Conservation (phyloP, 2,329 filamentous ascomycete species). For the Paraphaeosphaeria sporulosa region DNA sequence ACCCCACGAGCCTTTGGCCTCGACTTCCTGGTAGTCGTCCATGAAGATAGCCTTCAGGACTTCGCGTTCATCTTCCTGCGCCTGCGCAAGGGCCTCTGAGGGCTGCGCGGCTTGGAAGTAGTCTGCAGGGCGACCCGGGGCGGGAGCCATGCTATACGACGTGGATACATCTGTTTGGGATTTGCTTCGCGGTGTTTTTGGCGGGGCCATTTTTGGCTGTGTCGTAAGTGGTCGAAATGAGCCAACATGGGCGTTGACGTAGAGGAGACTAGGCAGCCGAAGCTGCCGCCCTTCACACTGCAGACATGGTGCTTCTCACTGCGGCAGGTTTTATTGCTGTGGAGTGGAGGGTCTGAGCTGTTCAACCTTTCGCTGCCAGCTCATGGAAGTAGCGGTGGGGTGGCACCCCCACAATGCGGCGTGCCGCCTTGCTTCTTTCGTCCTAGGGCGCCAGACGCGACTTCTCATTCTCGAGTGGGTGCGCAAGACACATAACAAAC, state of each 20-base stretch:
- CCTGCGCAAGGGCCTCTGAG: slow-evolving; percentile 75
- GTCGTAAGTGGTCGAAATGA: slow-evolving; percentile 42
- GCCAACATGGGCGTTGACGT: slow-evolving; percentile 43
- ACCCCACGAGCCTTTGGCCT: slow-evolving; percentile 82
- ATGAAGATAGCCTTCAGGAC: slow-evolving; percentile 87
- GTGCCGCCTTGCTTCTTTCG: slow-evolving; percentile 5
- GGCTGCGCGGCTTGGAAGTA: slow-evolving; percentile 46
- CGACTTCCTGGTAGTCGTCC: slow-evolving; percentile 82
- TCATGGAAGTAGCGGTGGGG: slow-evolving; percentile 19
- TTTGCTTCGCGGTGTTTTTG: slow-evolving; percentile 54
- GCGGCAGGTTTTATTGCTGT: slow-evolving; percentile 12
- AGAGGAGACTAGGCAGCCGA: slow-evolving; percentile 54
- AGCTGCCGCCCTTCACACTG: slow-evolving; percentile 56
- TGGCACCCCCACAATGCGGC: slow-evolving; percentile 19
- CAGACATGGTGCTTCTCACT: slow-evolving; percentile 40
- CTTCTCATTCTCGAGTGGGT: slow-evolving; percentile 7
- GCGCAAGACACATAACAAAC: slow-evolving; percentile 12
- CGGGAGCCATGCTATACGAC: slow-evolving; percentile 33
- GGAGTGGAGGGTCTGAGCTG: slow-evolving; percentile 20
- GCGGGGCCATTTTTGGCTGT: slow-evolving; percentile 55
- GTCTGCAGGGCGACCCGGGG: slow-evolving; percentile 33
- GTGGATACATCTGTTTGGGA: slow-evolving; percentile 43
- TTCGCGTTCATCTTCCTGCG: slow-evolving; percentile 87
- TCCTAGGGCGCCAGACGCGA: slow-evolving; percentile 19
- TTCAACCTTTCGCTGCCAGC: slow-evolving; percentile 18